Conservation (phyloP, 495 filamentous ascomycete species). For the Lindgomyces ingoldianus region DNA sequence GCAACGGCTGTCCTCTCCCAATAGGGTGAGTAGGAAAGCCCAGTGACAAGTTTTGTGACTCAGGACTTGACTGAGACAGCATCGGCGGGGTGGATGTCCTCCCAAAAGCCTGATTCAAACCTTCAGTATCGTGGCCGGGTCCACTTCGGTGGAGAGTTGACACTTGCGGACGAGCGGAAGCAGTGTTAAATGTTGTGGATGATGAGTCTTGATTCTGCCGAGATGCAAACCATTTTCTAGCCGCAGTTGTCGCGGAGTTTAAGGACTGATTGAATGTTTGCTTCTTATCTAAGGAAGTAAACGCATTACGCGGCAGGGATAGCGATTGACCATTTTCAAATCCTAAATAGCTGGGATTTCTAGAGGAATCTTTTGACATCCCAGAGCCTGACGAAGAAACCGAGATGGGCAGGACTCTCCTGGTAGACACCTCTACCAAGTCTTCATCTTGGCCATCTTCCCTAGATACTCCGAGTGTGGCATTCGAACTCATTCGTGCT, state of each 20-base stretch:
- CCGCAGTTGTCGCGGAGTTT: conserved; percentile 32
- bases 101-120: neutral
- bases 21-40: neutral
- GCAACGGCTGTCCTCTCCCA: neutral
- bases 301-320: conserved; percentile 17
- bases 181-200: neutral
- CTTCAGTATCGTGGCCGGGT: neutral
- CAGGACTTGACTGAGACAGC: neutral
- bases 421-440: neutral
- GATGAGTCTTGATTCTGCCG: conserved; percentile 13
- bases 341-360: neutral
- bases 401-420: neutral
- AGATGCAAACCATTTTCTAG: conserved; percentile 34
- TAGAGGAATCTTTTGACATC: neutral
- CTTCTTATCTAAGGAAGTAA: conserved; percentile 15
- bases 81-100: neutral
- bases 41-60: neutral
- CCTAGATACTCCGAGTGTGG: neutral
- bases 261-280: conserved; percentile 32
- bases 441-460: neutral
- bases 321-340: conserved; percentile 6
- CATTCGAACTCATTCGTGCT: neutral
- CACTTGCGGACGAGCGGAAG: neutral
- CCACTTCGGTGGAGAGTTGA: neutral
- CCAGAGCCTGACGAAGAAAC: neutral